phyloP scores from a whole-genome alignment of 1,139 yeast species.

The Lodderomyces theae region DNA sequence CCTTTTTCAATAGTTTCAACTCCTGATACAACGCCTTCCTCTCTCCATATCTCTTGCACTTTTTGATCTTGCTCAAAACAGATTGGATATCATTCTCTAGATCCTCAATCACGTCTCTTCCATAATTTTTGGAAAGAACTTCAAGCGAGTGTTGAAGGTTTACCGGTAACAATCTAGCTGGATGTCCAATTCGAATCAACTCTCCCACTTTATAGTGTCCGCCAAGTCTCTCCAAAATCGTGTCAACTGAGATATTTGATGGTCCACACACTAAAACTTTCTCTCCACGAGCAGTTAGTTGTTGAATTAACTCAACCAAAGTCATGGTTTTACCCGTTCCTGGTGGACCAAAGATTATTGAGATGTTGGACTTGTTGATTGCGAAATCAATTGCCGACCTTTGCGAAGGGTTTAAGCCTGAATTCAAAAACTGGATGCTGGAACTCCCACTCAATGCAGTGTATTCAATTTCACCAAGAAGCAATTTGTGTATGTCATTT shows the following conservation, averaged over 20 bases:
- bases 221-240: constrained; percentile 75
- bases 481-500: constrained; percentile 39
- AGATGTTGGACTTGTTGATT: constrained; percentile 36
- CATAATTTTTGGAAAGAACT: constrained; percentile 51
- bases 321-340: constrained; percentile 72
- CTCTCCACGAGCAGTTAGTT: constrained; percentile 59
- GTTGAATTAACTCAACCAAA: constrained; percentile 78
- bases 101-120: constrained; percentile 61
- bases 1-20: constrained; percentile 66
- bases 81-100: constrained; percentile 69
- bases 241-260: constrained; percentile 92
- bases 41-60: constrained; percentile 63
- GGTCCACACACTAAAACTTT: constrained; percentile 91
- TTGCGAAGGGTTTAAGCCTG: constrained; percentile 67
- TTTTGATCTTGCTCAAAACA: constrained; percentile 57
- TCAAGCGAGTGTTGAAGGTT: constrained; percentile 77
- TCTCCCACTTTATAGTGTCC: constrained; percentile 25
- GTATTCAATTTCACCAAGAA: constrained; percentile 44
- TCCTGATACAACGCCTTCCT: constrained; percentile 67
- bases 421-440: constrained; percentile 41
- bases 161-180: constrained; percentile 70
- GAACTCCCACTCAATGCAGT: constrained; percentile 4
- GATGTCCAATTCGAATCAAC: constrained; percentile 85
- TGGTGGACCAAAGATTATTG: constrained; percentile 51
- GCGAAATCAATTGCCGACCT: constrained; percentile 41